These are phyloP conservation scores for Brettanomyces bruxellensis DNA, from an alignment of 805 yeast species.

Conservation along the genomic window DNA sequence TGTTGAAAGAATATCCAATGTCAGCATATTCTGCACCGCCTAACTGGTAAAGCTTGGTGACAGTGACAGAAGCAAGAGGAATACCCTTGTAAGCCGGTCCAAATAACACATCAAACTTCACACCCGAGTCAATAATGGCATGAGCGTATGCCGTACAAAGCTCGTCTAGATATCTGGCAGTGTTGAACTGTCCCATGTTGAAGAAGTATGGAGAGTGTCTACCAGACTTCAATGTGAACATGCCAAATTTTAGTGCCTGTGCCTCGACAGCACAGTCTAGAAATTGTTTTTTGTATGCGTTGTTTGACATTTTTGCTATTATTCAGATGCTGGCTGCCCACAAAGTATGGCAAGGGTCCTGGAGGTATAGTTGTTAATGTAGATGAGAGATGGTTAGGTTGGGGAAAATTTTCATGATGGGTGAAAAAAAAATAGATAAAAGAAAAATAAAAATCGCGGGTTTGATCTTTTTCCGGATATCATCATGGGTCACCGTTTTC, in stretches of 20 bases:
- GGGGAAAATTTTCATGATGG: too few species aligned
- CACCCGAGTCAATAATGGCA: conserved; percentile 71
- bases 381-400: too few species aligned
- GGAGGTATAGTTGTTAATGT: too few species aligned
- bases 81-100: conserved; percentile 99
- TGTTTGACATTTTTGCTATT: not conserved
- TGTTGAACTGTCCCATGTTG: conserved; percentile 83
- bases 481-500: not conserved
- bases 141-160: conserved; percentile 85
- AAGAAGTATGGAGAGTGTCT: conserved; percentile 93
- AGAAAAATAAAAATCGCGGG: not conserved
- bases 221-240: conserved; percentile 86
- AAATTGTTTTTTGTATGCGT: conserved; percentile 33
- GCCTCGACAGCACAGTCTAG: conserved; percentile 75
- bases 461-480: not conserved
- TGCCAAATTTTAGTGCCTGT: conserved; percentile 79
- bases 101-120: conserved; percentile 83
- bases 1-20: conserved; percentile 85
- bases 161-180: conserved; percentile 69
- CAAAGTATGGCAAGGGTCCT: too few species aligned
- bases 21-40: conserved; percentile 69
- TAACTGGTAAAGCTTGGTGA: conserved; percentile 84
- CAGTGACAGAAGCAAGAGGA: conserved; percentile 88
- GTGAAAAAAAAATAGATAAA: too few species aligned
- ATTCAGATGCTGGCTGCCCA: too few species aligned